Conservation (phyloP, 2,329 filamentous ascomycete genomes). For the Diaporthe ilicicola region DNA sequence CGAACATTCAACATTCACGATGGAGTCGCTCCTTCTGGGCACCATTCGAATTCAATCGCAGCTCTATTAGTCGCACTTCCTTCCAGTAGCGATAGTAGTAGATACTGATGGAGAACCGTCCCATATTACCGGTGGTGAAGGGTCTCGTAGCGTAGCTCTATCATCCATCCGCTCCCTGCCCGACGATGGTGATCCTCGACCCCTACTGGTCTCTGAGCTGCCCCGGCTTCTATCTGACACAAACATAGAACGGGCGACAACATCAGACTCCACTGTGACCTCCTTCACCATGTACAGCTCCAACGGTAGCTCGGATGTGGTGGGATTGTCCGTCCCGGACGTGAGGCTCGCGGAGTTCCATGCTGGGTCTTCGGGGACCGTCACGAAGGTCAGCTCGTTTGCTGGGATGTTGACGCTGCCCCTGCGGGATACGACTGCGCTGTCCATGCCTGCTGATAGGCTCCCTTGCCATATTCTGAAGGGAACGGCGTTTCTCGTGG, state of each 20-base stretch:
- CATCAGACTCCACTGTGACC: constrained; percentile 5
- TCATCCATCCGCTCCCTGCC: constrained; percentile 3
- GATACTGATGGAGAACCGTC: not conserved
- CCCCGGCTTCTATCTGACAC: not conserved
- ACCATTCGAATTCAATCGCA: not conserved
- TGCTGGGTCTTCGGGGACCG: not conserved
- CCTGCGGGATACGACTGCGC: not conserved
- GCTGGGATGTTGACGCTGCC: not conserved
- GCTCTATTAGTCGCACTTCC: not conserved
- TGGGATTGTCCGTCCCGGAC: not conserved
- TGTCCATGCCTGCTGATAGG: not conserved
- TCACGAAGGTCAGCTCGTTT: not conserved
- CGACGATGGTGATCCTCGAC: not conserved
- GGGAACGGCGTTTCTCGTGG: not conserved
- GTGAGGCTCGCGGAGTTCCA: not conserved
- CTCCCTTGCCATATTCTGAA: constrained; percentile 13
- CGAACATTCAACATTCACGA: not conserved
- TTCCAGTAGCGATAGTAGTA: not conserved
- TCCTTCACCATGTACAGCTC: constrained; percentile 25
- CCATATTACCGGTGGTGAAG: not conserved
- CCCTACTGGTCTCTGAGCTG: not conserved
- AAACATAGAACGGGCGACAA: not conserved
- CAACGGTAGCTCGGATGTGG: not conserved
- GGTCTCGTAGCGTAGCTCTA: not conserved
- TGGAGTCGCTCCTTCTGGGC: not conserved